Evolutionary conservation across 768 basidiomycete species (phyloP).

Genomic region (Leccinum subtestaceum): DNA sequence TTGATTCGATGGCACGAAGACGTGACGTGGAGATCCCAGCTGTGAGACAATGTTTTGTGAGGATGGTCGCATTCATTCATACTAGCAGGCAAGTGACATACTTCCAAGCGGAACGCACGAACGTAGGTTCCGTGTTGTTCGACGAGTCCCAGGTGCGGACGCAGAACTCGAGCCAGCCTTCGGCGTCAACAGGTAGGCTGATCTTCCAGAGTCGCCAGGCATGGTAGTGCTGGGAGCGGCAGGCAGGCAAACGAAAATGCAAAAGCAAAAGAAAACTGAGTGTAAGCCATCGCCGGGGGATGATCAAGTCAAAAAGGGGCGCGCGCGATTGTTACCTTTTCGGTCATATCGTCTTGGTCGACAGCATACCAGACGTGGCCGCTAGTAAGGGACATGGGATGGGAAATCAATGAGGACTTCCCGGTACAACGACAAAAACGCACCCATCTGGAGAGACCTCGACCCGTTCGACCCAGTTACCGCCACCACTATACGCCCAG

Average conservation of each 20-base stretch:
- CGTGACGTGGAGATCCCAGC: conserved; percentile 53
- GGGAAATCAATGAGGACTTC: neutral
- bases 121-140: conserved; percentile 55
- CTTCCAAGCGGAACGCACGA: conserved; percentile 56
- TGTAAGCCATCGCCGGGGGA: neutral
- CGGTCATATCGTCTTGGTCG: conserved; percentile 15
- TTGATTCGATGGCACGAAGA: conserved; percentile 54
- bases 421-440: neutral
- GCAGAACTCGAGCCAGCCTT: conserved; percentile 57
- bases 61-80: neutral
- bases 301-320: neutral
- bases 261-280: neutral
- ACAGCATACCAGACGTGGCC: conserved; percentile 19
- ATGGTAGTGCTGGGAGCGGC: conserved; percentile 43
- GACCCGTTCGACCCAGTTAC: conserved; percentile 56
- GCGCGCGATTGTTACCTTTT: conserved; percentile 7
- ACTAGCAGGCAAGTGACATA: conserved; percentile 22
- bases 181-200: conserved; percentile 49
- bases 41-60: conserved; percentile 18
- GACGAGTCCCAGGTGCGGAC: conserved; percentile 58
- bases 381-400: neutral
- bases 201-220: conserved; percentile 56
- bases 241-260: neutral
- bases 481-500: conserved; percentile 46
- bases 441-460: conserved; percentile 39